Conservation (phyloP, 2,329 filamentous ascomycete species). For the Cercospora canescens region DNA sequence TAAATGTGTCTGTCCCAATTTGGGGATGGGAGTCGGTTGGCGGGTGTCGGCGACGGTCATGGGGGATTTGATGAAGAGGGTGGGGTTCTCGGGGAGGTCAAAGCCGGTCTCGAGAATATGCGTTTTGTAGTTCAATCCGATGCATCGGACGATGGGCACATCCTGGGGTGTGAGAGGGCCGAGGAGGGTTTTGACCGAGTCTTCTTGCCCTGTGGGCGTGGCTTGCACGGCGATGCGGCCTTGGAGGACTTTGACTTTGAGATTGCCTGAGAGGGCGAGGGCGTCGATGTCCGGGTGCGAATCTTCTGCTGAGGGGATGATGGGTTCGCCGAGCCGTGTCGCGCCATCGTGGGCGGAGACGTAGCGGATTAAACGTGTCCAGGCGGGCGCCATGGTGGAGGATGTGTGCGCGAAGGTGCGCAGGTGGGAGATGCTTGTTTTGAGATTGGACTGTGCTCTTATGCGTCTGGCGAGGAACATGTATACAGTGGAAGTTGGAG, state of each 20-base stretch:
- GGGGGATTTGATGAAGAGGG: slow-evolving; percentile 72
- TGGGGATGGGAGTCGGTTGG: slow-evolving; percentile 66
- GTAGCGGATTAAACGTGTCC: slow-evolving; percentile 71
- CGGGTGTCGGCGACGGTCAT: slow-evolving; percentile 65
- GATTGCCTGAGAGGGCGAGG: slow-evolving; percentile 40
- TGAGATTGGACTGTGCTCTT: not conserved
- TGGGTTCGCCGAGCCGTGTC: slow-evolving; percentile 72
- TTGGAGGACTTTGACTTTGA: slow-evolving; percentile 55
- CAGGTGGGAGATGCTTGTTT: not conserved
- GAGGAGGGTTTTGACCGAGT: slow-evolving; percentile 55
- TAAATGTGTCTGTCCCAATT: slow-evolving; percentile 64
- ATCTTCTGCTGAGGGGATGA: slow-evolving; percentile 42
- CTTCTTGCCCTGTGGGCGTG: slow-evolving; percentile 55
- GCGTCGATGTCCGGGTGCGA: slow-evolving; percentile 31
- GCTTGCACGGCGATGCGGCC: slow-evolving; percentile 49
- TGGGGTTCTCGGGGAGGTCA: slow-evolving; percentile 68
- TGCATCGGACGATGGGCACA: slow-evolving; percentile 58
- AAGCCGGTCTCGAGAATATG: slow-evolving; percentile 58
- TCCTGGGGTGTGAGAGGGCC: slow-evolving; percentile 53
- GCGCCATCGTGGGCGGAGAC: slow-evolving; percentile 65
- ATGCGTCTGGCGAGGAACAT: slow-evolving; percentile 3
- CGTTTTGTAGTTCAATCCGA: slow-evolving; percentile 61
- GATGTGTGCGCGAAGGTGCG: slow-evolving; percentile 1
- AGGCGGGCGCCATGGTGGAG: slow-evolving; percentile 19
- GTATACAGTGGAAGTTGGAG: not conserved